A percentile compares a stretch with the other conserved stretches of the same genome.
Evolutionary conservation across 2,329 filamentous ascomycete genomes (phyloP).

Genomic region (Cercospora brassicicola): DNA sequence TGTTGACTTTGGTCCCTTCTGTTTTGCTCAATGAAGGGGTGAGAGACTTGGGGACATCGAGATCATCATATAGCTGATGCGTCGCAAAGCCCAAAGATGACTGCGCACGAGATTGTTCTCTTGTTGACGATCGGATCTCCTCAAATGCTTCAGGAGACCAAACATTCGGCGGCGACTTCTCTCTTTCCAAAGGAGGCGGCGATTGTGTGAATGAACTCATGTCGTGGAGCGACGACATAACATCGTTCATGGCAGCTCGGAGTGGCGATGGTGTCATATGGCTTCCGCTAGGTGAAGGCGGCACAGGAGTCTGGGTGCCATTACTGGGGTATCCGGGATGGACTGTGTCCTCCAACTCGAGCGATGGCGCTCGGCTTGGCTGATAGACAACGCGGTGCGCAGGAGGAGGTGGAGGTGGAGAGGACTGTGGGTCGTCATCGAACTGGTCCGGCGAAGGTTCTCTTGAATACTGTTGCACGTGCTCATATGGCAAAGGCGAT

Average conservation of each 20-base stretch:
- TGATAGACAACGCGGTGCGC: constrained; percentile 65
- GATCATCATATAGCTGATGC: constrained; percentile 34
- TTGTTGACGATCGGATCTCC: constrained; percentile 49
- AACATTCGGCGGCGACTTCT: constrained; percentile 63
- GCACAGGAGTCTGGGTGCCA: constrained; percentile 61
- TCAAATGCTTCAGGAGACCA: constrained; percentile 93
- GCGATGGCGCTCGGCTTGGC: constrained; percentile 52
- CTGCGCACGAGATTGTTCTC: constrained; percentile 72
- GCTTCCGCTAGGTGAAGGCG: constrained; percentile 63
- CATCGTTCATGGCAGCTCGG: constrained; percentile 93
- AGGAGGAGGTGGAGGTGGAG: constrained; percentile 82
- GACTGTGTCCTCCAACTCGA: constrained; percentile 34
- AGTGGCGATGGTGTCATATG: constrained; percentile 79
- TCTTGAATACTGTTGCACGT: constrained; percentile 30
- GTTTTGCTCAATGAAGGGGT: constrained; percentile 46
- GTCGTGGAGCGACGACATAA: constrained; percentile 91
- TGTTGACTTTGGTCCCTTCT: constrained; percentile 70
- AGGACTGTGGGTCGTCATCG: constrained; percentile 55
- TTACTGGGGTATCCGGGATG: constrained; percentile 51
- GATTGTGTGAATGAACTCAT: constrained; percentile 65
- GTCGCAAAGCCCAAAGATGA: constrained; percentile 71
- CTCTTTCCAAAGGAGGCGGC: constrained; percentile 51
- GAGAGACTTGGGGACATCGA: constrained; percentile 52
- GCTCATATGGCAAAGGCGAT: constrained; percentile 26
- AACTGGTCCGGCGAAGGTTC: constrained; percentile 19